These are phyloP conservation scores for Phytophthora crassamura DNA, from an alignment of 352 stramenopile genomes.

Conservation along the genomic window DNA sequence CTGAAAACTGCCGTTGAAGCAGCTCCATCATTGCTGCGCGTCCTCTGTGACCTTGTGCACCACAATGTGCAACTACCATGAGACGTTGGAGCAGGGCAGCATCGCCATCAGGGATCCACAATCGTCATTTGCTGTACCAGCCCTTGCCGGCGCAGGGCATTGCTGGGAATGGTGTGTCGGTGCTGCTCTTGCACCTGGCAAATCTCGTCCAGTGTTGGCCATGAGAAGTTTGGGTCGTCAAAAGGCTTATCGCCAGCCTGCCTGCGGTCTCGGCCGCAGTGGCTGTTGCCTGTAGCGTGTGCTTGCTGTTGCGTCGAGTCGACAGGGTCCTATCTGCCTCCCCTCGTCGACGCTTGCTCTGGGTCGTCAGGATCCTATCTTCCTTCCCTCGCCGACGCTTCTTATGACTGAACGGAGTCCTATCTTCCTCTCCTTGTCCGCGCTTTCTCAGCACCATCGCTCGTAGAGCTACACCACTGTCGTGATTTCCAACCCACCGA, in stretches of 20 bases:
- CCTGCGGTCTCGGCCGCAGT: not conserved
- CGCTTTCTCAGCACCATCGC: not conserved
- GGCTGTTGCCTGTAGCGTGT: not conserved
- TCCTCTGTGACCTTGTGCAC: conserved; percentile 22
- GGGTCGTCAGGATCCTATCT: conserved; percentile 7
- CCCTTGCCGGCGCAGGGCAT: not conserved
- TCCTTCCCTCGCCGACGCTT: conserved; percentile 5
- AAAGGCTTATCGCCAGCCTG: not conserved
- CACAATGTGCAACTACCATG: conserved; percentile 24
- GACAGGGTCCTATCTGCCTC: conserved; percentile 15
- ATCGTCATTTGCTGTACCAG: not conserved
- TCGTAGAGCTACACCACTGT: not conserved
- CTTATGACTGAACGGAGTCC: not conserved
- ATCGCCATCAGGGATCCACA: not conserved
- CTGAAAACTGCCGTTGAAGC: not conserved
- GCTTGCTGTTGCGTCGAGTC: not conserved
- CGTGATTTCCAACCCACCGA: conserved; percentile 6
- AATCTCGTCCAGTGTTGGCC: conserved; percentile 9
- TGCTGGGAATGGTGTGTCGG: not conserved
- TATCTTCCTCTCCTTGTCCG: conserved; percentile 6
- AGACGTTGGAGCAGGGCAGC: conserved; percentile 5
- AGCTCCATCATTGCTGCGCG: conserved; percentile 1
- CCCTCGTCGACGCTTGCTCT: not conserved
- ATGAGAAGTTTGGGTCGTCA: not conserved
- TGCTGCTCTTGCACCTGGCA: not conserved